Percentiles rank a stretch among this genome's conserved stretches.
Evolutionary conservation across 2,329 filamentous ascomycete species (phyloP).

Genomic region (Immersiporthe knoxdaviesiana): DNA sequence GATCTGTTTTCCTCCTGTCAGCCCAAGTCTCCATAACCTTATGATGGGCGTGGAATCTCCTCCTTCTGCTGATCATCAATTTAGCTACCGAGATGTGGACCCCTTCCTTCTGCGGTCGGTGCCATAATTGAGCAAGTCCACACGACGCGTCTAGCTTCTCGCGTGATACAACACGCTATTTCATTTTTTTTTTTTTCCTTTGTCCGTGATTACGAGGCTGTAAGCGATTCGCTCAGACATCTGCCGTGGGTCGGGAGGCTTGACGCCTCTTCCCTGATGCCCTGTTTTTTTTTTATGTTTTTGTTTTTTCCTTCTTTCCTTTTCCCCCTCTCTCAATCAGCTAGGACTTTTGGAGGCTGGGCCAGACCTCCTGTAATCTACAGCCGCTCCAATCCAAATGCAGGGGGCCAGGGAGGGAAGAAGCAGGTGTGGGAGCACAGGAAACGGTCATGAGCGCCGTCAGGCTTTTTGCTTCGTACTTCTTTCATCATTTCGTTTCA

Average conservation of each 20-base stretch:
- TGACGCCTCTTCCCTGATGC: neutral
- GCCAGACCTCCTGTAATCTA: neutral
- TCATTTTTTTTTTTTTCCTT: neutral
- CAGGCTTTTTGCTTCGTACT: neutral
- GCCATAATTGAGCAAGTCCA: neutral
- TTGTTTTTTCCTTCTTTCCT: too few relatives aligned
- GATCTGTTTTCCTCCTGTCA: too few relatives aligned
- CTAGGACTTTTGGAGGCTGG: neutral
- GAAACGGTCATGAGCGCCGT: neutral
- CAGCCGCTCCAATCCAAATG: neutral
- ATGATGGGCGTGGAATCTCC: neutral
- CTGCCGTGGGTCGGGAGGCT: neutral
- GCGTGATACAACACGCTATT: neutral
- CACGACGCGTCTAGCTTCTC: too few relatives aligned
- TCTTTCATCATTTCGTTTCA: too few relatives aligned
- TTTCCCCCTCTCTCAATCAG: too few relatives aligned
- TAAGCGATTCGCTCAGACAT: neutral
- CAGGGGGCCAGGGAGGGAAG: neutral
- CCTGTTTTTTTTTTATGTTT: too few relatives aligned
- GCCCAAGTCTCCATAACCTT: too few relatives aligned
- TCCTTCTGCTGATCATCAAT: neutral
- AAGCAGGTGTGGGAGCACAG: neutral
- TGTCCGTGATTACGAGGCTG: neutral
- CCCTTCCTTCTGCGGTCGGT: too few relatives aligned
- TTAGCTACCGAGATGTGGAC: too few relatives aligned